Evolutionary conservation across 352 stramenopile species (phyloP).

Genomic region (Phytophthora sp.): DNA sequence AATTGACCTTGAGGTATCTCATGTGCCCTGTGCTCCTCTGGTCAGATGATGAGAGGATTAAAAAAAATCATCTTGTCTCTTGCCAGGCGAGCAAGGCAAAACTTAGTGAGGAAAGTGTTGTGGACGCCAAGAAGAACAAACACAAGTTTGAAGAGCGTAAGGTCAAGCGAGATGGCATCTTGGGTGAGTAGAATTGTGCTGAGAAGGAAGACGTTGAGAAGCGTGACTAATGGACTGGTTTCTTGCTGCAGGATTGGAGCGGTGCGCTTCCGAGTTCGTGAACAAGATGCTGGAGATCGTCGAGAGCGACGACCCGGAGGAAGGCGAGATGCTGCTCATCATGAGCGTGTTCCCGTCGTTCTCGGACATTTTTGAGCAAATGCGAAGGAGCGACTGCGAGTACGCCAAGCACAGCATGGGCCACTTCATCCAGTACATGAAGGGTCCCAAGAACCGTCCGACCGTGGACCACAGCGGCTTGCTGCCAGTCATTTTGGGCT

Average conservation of each 20-base stretch:
- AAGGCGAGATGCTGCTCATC: constrained; percentile 82
- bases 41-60: constrained; percentile 35
- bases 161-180: constrained; percentile 81
- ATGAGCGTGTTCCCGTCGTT: constrained; percentile 90
- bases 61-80: constrained; percentile 38
- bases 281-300: constrained; percentile 88
- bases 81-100: constrained; percentile 68
- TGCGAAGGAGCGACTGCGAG: constrained; percentile 74
- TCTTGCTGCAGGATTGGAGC: constrained; percentile 61
- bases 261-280: constrained; percentile 87
- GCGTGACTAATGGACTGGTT: constrained; percentile 1
- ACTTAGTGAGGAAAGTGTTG: constrained; percentile 68
- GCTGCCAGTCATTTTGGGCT: constrained; percentile 72
- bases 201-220: background rate
- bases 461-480: constrained; percentile 76
- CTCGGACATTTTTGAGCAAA: constrained; percentile 87
- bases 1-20: constrained; percentile 74
- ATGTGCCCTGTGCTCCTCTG: constrained; percentile 26
- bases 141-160: constrained; percentile 82
- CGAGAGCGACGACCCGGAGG: constrained; percentile 78
- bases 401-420: constrained; percentile 88
- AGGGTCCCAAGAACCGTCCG: constrained; percentile 85
- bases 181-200: constrained; percentile 47
- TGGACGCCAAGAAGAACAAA: constrained; percentile 78
- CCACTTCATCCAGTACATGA: constrained; percentile 86